A percentile compares a stretch with the other conserved stretches of the same genome.
Evolutionary conservation across 306 rosid genomes (phyloP).

Genomic region (Ormosia emarginata): DNA sequence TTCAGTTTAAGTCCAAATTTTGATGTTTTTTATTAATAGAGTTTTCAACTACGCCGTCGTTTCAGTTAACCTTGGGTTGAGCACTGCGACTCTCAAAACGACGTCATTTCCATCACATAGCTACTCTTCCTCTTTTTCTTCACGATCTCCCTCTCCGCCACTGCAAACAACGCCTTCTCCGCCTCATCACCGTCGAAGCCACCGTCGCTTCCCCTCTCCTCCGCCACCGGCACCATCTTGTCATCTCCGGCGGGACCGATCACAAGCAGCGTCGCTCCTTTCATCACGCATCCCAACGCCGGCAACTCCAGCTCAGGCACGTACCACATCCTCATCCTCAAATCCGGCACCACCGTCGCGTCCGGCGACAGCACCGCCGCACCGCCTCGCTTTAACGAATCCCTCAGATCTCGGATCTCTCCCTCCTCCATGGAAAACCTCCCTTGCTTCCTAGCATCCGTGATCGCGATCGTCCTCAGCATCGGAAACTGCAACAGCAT

Average conservation of each 20-base stretch:
- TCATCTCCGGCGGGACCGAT: constrained; percentile 12
- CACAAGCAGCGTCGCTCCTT: constrained; percentile 38
- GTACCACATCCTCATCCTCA: constrained; percentile 38
- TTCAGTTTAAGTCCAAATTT: neutral
- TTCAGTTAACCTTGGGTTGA: neutral
- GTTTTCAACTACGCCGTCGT: neutral
- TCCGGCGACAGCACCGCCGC: constrained; percentile 24
- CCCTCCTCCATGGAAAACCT: constrained; percentile 22
- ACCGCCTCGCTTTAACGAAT: constrained; percentile 10
- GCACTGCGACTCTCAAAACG: neutral
- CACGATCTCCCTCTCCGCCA: constrained; percentile 35
- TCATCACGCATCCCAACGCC: constrained; percentile 25
- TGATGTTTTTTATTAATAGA: neutral
- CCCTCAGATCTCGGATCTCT: constrained; percentile 33
- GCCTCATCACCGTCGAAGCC: constrained; percentile 29
- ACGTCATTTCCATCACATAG: constrained; percentile 5
- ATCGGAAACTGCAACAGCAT: constrained; percentile 19
- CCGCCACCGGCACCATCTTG: neutral
- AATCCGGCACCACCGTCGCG: constrained; percentile 30
- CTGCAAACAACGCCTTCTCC: constrained; percentile 17
- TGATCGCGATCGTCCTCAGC: constrained; percentile 19
- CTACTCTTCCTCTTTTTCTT: constrained; percentile 23
- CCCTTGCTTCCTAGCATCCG: constrained; percentile 34
- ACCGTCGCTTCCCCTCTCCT: neutral
- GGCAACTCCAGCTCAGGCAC: constrained; percentile 36